Base-by-base conservation (phyloP, 2,329 filamentous ascomycete species). In the Claviceps lovelessii region DNA sequence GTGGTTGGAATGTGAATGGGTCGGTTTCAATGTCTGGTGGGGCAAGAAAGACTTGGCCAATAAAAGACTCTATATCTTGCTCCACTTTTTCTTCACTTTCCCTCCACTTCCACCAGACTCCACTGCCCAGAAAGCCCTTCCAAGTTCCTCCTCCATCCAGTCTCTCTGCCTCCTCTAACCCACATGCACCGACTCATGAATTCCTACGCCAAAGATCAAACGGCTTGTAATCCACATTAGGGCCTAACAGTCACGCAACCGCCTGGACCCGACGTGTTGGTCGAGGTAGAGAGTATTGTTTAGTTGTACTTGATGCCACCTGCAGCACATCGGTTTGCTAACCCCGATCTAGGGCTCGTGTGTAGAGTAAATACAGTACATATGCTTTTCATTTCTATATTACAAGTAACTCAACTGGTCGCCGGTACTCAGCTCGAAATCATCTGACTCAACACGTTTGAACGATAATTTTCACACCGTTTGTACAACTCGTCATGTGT, bases 391-490 rank as follows among this genome's bases (percentile, higher is more conserved):
- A 19, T 35, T 41, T n/a, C 39, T 41, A 17, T 41, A 17, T 37
- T 37, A 37, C 35, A 37, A 37, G 0, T 8, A 17, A 17, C 23
- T 7, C 4, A 3, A 17, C 10, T 37, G 19, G 9, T 37, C 29
- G 46, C 15, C 31, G 17, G 10, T 4, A 1, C 33, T 49, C 33
- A 49, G 33, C 33, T 19, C 33, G 47, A 49, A 49, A 49, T 37
- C 47, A 49, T 49, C 19, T 52, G 50, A 10, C 50, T 52, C 41
- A 52, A 17, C 28, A 52, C 50, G 29, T 52, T 52, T 7, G 50
- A 52, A 5, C 51, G 51, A 47, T 48, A 53, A n/a, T 39, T 53
- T 28, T 47, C 51, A 23, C 31, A 53, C n/a, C 51, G 42, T 9
- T 44, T 6, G 29, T 39, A 47, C 29, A 53, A 44, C 44, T 53